Percentiles rank a stretch among this genome's conserved stretches.
phyloP scores from a whole-genome alignment of 805 yeast genomes.

The Starmerella riodocensis region DNA sequence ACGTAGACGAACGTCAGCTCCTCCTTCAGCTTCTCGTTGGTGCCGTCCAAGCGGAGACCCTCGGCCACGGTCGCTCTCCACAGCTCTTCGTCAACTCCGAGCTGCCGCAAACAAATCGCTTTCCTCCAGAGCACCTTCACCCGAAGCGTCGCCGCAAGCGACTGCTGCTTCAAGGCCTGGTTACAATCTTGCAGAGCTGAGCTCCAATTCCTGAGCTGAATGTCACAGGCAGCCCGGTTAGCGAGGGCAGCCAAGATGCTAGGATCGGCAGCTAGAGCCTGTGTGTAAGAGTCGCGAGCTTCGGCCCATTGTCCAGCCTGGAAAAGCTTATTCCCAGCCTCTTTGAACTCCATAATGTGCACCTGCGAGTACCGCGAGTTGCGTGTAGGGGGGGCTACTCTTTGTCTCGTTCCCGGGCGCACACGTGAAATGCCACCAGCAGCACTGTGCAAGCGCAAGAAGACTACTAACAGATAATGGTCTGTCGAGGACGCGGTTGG shows the following conservation, averaged over 20 bases:
- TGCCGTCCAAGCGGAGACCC: constrained; percentile 19
- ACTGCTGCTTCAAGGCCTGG: constrained; percentile 6
- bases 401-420: too few species aligned
- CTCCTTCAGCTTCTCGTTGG: constrained; percentile 13
- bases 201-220: constrained; percentile 14
- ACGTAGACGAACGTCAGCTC: constrained; percentile 12
- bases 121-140: constrained; percentile 17
- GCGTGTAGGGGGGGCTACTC: too few species aligned
- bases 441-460: too few species aligned
- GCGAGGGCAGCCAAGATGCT: constrained; percentile 16
- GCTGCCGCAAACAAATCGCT: constrained; percentile 15
- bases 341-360: constrained; percentile 14
- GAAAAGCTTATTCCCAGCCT: constrained; percentile 16
- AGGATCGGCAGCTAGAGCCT: constrained; percentile 17
- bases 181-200: constrained; percentile 17
- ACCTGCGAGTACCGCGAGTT: too few species aligned
- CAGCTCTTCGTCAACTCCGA: constrained; percentile 7
- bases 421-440: too few species aligned
- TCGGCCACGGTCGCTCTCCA: constrained; percentile 10
- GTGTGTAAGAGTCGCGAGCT: constrained; percentile 3
- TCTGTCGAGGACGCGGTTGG: too few species aligned
- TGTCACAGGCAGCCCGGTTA: constrained; percentile 21
- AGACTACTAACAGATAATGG: too few species aligned
- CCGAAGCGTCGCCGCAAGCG: constrained; percentile 4
- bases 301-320: background rate